phyloP scores from a whole-genome alignment of 495 filamentous ascomycete species.

The Tuber aestivum region DNA sequence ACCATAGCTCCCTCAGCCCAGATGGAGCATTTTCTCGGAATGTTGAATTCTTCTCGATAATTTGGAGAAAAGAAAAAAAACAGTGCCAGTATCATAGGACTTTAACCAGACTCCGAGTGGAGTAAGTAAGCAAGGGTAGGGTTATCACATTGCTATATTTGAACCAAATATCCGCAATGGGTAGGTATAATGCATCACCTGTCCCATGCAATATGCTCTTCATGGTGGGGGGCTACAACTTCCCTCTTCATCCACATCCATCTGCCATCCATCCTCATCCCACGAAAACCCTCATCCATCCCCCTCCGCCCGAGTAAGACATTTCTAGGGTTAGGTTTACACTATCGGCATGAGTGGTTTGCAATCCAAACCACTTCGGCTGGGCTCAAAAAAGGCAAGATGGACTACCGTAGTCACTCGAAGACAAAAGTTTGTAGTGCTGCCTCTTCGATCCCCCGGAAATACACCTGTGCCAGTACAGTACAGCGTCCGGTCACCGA shows the following conservation, averaged over 20 bases:
- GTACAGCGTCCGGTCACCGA: neutral
- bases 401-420: neutral
- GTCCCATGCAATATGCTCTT: neutral
- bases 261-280: neutral
- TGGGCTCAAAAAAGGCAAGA: neutral
- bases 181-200: slow-evolving; percentile 2
- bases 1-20: neutral
- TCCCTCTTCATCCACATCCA: neutral
- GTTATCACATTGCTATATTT: neutral
- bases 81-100: neutral
- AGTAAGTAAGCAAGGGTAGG: neutral
- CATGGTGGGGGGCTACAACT: neutral
- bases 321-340: neutral
- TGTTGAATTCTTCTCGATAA: neutral
- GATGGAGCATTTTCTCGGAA: neutral
- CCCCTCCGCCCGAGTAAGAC: neutral
- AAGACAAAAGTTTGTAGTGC: neutral
- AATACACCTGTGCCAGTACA: neutral
- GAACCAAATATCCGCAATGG: neutral
- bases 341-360: neutral
- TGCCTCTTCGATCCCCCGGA: neutral
- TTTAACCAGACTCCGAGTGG: neutral
- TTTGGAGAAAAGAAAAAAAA: neutral
- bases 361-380: slow-evolving; percentile 3
- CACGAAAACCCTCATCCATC: neutral